Evolutionary conservation across 129 eudicot genomes (phyloP).

Genomic region (Scalesia atractyloides): DNA sequence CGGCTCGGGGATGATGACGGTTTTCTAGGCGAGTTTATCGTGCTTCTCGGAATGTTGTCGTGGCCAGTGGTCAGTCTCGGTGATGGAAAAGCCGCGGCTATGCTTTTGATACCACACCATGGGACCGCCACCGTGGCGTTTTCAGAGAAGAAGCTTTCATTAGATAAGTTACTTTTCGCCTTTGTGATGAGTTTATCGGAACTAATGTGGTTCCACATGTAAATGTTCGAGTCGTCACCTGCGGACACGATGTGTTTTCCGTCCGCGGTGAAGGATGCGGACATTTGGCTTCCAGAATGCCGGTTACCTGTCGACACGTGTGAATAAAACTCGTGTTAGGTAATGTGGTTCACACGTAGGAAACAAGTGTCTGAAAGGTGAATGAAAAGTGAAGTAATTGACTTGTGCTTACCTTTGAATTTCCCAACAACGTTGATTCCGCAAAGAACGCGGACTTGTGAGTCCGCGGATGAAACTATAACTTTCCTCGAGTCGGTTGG

Average conservation of each 20-base stretch:
- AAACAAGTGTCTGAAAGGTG: not conserved
- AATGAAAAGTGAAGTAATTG: not conserved
- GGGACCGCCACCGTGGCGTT: conserved; percentile 64
- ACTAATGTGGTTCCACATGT: conserved; percentile 62
- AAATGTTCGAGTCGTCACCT: conserved; percentile 71
- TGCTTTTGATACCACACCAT: conserved; percentile 55
- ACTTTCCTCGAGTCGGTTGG: conserved; percentile 70
- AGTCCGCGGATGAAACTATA: conserved; percentile 82
- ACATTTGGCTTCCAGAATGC: conserved; percentile 69
- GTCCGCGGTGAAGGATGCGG: conserved; percentile 71
- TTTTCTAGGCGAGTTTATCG: conserved; percentile 38
- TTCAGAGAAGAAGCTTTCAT: conserved; percentile 57
- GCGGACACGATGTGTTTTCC: conserved; percentile 79
- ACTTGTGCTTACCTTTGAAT: conserved; percentile 51
- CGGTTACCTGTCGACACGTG: conserved; percentile 49
- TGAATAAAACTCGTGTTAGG: not conserved
- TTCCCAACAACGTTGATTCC: conserved; percentile 63
- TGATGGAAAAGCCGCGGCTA: conserved; percentile 29
- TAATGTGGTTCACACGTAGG: not conserved
- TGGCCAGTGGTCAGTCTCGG: not conserved
- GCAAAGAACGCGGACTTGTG: conserved; percentile 69
- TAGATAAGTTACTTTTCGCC: conserved; percentile 49
- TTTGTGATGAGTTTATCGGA: conserved; percentile 37
- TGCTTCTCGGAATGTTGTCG: conserved; percentile 22
- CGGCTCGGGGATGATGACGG: conserved; percentile 44